phyloP scores from a whole-genome alignment of 2,329 filamentous ascomycete species.

The Talaromyces marneffei region DNA sequence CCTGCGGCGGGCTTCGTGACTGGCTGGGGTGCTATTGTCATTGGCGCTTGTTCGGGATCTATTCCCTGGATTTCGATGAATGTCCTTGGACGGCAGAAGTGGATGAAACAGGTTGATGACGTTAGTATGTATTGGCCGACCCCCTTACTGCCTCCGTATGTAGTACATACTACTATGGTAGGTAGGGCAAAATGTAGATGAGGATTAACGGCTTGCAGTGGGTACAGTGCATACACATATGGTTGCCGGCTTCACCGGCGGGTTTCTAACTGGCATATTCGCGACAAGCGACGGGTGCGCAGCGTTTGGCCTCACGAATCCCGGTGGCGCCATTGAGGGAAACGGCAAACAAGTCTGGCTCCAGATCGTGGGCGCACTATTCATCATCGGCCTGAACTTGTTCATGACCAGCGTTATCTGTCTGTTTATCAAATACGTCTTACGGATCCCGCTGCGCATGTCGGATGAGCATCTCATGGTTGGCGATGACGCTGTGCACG shows the following conservation, averaged over 20 bases:
- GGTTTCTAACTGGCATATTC: constrained; percentile 44
- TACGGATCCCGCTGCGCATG: constrained; percentile 45
- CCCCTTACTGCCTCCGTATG: too few relatives aligned
- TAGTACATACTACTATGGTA: too few relatives aligned
- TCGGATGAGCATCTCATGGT: constrained; percentile 41
- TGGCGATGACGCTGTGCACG: constrained; percentile 46
- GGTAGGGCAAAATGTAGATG: too few relatives aligned
- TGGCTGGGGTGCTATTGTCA: constrained; percentile 48
- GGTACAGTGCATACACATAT: constrained; percentile 47
- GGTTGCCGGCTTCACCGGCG: constrained; percentile 43
- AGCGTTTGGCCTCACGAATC: constrained; percentile 42
- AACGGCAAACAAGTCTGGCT: constrained; percentile 48
- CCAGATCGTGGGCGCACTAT: constrained; percentile 46
- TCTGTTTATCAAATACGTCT: constrained; percentile 48
- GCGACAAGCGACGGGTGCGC: constrained; percentile 44
- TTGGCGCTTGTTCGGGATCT: constrained; percentile 41
- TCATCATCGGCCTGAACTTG: constrained; percentile 48
- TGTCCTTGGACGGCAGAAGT: constrained; percentile 41
- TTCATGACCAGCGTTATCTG: constrained; percentile 48
- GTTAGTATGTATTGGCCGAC: constrained; percentile 15
- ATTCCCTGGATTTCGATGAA: constrained; percentile 49
- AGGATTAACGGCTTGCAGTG: constrained; percentile 23
- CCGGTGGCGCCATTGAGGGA: constrained; percentile 47
- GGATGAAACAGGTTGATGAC: constrained; percentile 55
- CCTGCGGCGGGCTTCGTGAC: constrained; percentile 48